phyloP scores from a whole-genome alignment of 2,329 filamentous ascomycete species.

The Graphilbum fragrans region DNA sequence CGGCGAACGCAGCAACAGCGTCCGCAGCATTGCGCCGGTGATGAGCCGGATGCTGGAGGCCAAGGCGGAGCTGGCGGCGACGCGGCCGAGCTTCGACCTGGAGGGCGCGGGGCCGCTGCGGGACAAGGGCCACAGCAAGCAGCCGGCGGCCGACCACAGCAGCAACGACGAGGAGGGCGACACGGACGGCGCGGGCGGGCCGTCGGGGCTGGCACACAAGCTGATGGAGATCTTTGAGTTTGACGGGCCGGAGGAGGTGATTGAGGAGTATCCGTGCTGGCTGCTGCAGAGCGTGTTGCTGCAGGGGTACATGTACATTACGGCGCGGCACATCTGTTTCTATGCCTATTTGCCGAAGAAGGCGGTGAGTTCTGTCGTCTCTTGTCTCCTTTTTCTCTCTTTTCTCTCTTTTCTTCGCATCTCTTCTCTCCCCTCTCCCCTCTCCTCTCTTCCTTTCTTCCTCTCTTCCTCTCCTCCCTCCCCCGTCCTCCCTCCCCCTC shows the following conservation, averaged over 20 bases:
- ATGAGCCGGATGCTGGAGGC: conserved; percentile 71
- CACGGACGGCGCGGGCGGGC: conserved; percentile 20
- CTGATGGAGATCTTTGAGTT: conserved; percentile 82
- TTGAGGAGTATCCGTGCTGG: conserved; percentile 91
- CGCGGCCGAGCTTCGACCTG: conserved; percentile 28
- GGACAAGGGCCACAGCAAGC: no score
- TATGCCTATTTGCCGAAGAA: conserved; percentile 96
- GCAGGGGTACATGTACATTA: conserved; percentile 94
- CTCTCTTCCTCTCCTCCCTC: conserved; percentile 3
- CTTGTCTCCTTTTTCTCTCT: neutral
- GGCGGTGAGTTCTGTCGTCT: conserved; percentile 45
- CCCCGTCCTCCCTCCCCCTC: neutral
- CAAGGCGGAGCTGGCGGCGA: conserved; percentile 45
- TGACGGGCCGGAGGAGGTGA: conserved; percentile 68
- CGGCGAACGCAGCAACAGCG: conserved; percentile 19
- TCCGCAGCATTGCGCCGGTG: conserved; percentile 47
- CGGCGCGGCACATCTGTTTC: conserved; percentile 85
- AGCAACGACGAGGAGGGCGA: neutral
- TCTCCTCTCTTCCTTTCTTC: neutral
- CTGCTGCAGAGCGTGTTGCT: conserved; percentile 81
- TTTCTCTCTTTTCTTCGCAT: no score
- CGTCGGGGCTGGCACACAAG: conserved; percentile 53
- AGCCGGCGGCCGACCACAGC: neutral
- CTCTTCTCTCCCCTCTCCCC: neutral
- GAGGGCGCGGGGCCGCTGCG: no score